Evolutionary conservation across 441 rosid species (phyloP), one percentile per base, ranked within the genome.

Genomic region (Erodium trifolium): DNA sequence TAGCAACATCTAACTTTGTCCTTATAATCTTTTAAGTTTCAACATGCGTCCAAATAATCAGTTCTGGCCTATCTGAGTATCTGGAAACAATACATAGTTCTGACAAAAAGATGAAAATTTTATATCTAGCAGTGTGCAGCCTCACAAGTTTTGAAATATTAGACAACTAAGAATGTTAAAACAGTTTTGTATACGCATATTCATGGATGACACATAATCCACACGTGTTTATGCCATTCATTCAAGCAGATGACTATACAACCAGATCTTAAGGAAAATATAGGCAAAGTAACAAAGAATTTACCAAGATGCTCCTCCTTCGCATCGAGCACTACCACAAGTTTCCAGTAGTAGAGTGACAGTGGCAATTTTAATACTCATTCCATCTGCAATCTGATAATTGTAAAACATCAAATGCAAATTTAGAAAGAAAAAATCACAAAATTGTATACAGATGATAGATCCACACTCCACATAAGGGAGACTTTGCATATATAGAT

Each of bases 341-440:
- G 97, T 92, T 84, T 90, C 99, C 68, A 94, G 94, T 16, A 94
- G 85, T 83, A 94, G 92, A 81, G 90, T 94, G 82, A 92, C 94
- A 67, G 89, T 92, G 70, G 72, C 74, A 73, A 94, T 86, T 79
- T 86, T 89, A 77, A 94, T 65, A 55, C 96, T 90, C 99, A 94
- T 94, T 76, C 99, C 99, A 84, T 94, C 99, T 76, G 99, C 98
- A 81, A 94, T 87, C 99, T 94, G 88, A 81, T 69, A 72, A 72
- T 72, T 35, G 47, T 34, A 39, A 60, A 62, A 73, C 39, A 18
- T 59, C 62, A 75, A 73, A 63, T n/a, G 39, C 47, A 69, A 76
- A 23, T 62, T 67, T 43, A 59, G 29, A 19, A 8, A 59, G 8
- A 55, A 57, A 57, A 18, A 19, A n/a, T 9, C 29, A 17, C 5